Evolutionary conservation across 1,139 yeast species (phyloP).

Genomic region (Zygosaccharomyces sapae): DNA sequence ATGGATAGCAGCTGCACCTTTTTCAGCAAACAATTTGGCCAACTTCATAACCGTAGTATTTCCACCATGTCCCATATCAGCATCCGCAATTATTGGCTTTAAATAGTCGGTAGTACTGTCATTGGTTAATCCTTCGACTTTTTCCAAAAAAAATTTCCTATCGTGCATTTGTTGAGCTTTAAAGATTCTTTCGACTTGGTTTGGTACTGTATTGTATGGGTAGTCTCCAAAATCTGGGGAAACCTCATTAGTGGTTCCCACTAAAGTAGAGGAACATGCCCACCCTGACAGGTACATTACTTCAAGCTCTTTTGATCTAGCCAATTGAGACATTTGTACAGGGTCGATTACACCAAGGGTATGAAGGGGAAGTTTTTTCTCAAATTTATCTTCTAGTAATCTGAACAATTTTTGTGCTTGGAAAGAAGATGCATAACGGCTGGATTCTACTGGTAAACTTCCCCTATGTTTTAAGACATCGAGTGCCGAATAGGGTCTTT

Average conservation of each 20-base stretch:
- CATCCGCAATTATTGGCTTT: conserved; percentile 63
- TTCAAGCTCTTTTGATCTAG: conserved; percentile 46
- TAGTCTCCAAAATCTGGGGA: conserved; percentile 62
- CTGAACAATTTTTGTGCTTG: conserved; percentile 53
- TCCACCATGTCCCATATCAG: conserved; percentile 69
- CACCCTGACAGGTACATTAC: conserved; percentile 62
- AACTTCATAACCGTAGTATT: conserved; percentile 59
- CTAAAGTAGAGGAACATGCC: conserved; percentile 50
- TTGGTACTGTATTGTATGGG: conserved; percentile 65
- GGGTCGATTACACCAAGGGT: conserved; percentile 64
- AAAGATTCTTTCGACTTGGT: conserved; percentile 56
- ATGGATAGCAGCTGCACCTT: conserved; percentile 64
- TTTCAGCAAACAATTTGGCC: conserved; percentile 60
- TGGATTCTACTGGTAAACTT: conserved; percentile 39
- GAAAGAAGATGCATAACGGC: conserved; percentile 46
- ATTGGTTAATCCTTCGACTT: conserved; percentile 31
- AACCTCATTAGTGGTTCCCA: conserved; percentile 56
- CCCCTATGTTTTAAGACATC: conserved; percentile 55
- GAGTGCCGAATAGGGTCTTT: conserved; percentile 51
- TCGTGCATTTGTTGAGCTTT: conserved; percentile 59
- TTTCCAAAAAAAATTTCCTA: conserved; percentile 46
- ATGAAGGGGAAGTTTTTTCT: conserved; percentile 47
- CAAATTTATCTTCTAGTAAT: conserved; percentile 42
- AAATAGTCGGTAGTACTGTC: conserved; percentile 44
- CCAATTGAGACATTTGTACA: conserved; percentile 55